phyloP scores from a whole-genome alignment of 2,329 filamentous ascomycete genomes.

The Penicillium hesseltinei region DNA sequence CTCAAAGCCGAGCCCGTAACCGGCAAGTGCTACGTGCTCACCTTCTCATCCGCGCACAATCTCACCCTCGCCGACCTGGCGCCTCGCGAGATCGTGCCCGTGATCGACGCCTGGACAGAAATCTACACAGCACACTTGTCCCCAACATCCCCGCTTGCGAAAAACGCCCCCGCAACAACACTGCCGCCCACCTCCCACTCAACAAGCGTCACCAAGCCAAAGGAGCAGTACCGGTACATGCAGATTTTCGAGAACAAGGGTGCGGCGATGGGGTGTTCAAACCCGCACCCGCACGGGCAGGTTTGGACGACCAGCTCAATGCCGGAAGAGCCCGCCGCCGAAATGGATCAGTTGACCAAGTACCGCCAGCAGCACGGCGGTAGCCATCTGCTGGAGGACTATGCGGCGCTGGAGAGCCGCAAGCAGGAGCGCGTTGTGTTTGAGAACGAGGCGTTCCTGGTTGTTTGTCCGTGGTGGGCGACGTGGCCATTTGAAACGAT shows the following conservation, averaged over 20 bases:
- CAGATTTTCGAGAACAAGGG: conserved; percentile 99
- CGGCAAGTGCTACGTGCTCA: conserved; percentile 95
- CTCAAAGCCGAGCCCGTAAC: conserved; percentile 83
- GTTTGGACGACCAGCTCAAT: conserved; percentile 91
- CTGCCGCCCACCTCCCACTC: conserved; percentile 49
- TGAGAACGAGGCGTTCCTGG: conserved; percentile 79
- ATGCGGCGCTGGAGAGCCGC: conserved; percentile 75
- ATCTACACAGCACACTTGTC: conserved; percentile 83
- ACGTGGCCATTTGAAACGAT: conserved; percentile 97
- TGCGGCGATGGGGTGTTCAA: conserved; percentile 96
- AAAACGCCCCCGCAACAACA: conserved; percentile 47
- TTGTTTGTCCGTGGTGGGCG: conserved; percentile 96
- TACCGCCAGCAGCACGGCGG: conserved; percentile 73
- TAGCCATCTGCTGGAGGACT: conserved; percentile 78
- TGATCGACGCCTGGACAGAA: conserved; percentile 86
- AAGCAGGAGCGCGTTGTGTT: conserved; percentile 85
- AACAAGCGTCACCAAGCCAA: conserved; percentile 53
- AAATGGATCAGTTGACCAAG: conserved; percentile 73
- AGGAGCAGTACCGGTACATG: conserved; percentile 88
- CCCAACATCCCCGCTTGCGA: conserved; percentile 63
- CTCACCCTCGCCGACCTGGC: conserved; percentile 88
- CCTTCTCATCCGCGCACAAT: conserved; percentile 88
- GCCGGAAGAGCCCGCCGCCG: conserved; percentile 82
- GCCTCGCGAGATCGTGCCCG: conserved; percentile 70
- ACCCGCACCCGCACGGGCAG: conserved; percentile 95